phyloP scores from a whole-genome alignment of 2,329 filamentous ascomycete species.

The Venturia carpophila region DNA sequence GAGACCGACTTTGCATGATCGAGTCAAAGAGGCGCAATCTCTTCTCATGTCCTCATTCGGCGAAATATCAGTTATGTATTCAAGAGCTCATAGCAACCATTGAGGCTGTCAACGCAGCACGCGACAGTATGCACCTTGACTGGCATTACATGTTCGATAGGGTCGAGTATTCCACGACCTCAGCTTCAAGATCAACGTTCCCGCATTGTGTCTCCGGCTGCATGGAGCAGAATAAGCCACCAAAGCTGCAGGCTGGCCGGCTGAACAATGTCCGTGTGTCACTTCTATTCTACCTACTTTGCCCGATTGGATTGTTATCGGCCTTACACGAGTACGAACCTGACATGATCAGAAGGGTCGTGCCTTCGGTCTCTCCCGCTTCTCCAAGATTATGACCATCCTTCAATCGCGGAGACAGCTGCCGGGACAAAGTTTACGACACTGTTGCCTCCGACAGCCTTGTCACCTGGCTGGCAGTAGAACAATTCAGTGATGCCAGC shows the following conservation, averaged over 20 bases:
- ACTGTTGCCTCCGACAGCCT: neutral
- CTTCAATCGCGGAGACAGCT: conserved; percentile 1
- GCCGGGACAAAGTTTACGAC: neutral
- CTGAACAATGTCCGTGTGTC: neutral
- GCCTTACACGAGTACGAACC: neutral
- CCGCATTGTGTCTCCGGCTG: neutral
- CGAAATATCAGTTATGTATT: neutral
- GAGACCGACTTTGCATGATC: neutral
- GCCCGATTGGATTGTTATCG: neutral
- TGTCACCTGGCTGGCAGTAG: conserved; percentile 25
- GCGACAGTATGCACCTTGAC: neutral
- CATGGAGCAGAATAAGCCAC: neutral
- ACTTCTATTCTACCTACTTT: neutral
- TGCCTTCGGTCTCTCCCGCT: neutral
- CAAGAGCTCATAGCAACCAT: neutral
- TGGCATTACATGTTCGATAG: neutral
- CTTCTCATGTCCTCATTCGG: neutral
- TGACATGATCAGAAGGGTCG: neutral
- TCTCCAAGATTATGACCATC: conserved; percentile 2
- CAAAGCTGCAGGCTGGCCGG: neutral
- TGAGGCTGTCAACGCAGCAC: neutral
- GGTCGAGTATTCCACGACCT: neutral
- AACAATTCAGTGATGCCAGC: conserved; percentile 55
- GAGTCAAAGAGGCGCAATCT: neutral
- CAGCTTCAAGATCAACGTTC: neutral